Base-by-base conservation (phyloP, 2,329 filamentous ascomycete genomes). In the Aspergillus clavatus region DNA sequence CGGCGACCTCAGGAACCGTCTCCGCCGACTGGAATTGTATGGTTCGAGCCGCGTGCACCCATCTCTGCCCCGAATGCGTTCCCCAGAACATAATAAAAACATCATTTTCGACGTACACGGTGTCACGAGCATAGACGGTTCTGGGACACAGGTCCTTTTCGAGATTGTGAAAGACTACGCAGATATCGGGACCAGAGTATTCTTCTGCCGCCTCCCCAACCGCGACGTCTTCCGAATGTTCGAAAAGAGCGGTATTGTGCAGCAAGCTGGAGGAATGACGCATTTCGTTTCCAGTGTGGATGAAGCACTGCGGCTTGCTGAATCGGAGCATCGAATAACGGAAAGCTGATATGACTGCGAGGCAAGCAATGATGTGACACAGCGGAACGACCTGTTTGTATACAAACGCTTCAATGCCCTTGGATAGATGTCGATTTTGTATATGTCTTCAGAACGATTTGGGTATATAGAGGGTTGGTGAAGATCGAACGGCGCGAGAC, bases 61-160 rank as follows among this genome's bases (percentile, higher is more conserved):
- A 0, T 90, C 90, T 0, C 75, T 96, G 14, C 93, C 93, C 0
- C 80, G 87, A 2, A 76, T 95, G 11, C 79, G 90, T 4, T 74
- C 78, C 21, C 79, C 82, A n/a, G 85, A 91, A 49, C 83, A 87
- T 59, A 96, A 96, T 64, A 81, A 83, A 56, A 96, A 95, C 61
- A 77, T 98, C 66, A 89, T 98, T 51, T 97, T 98, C 60, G 93
- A 98, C 63, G 89, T 97, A 6, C 91, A 97, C 57, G 93, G 93
- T n/a, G 93, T 98, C 3, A 95, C 90, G 0, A 86, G 86, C 22
- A 83, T 98, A 58, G 93, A 98, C 63, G 93, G 89, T 5, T 95
- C 89, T 0, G 93, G 91, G 1, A 86, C 88, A 0, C 93, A 97
- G 69, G 91, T 97, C 0, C 74, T 98, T 2, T 79, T 81, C 38